Evolutionary conservation across 208 protist species (phyloP), one percentile per base, ranked within the genome.

Genomic region (Strigomonas galati): DNA sequence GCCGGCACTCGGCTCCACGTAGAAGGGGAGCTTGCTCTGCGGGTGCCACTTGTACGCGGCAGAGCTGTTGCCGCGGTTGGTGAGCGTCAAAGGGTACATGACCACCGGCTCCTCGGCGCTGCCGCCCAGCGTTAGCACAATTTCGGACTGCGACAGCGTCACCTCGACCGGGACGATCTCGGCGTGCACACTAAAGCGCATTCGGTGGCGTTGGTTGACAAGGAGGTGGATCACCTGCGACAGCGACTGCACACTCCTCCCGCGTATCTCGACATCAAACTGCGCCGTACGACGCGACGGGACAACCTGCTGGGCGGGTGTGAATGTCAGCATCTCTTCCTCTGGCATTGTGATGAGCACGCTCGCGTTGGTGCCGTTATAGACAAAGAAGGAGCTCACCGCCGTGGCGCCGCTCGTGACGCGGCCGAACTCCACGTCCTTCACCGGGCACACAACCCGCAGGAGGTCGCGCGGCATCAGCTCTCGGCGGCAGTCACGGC

Each of bases 121-220:
- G 24, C 86, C 80, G 15, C 69, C 56, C 60, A 97, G 92, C n/a
- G 84, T 49, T 31, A 98, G 86, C 23, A 75, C 55, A 35, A 97
- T 65, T 62, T 97, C 89, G 24, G 85, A 77, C 17, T 78, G 76
- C 27, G 92, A 95, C 28, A 98, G 77, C 10, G 73, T 70, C 55
- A 98, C 86, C 69, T 96, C 89, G 10, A 97, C 87, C 17, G 94
- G 93, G 2, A 96, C 87, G 26, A 95, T 87, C 59, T 98, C 88
- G 5, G 92, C 96, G 35, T 85, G 76, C 35, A 97, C 46, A 19
- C 81, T 77, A 62, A 98, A 92, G 62, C 91, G 94, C 69, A 96
- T 85, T 43, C 81, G 74, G 76, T 98, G 85, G 40, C 75, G 73
- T 17, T 84, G 78, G 74, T 98, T 98, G 35, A 98, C 75, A 3